Evolutionary conservation across 1,284 basidiomycete genomes (phyloP), one percentile per base, ranked within the genome.

Genomic region (Fomitopsis betulina): DNA sequence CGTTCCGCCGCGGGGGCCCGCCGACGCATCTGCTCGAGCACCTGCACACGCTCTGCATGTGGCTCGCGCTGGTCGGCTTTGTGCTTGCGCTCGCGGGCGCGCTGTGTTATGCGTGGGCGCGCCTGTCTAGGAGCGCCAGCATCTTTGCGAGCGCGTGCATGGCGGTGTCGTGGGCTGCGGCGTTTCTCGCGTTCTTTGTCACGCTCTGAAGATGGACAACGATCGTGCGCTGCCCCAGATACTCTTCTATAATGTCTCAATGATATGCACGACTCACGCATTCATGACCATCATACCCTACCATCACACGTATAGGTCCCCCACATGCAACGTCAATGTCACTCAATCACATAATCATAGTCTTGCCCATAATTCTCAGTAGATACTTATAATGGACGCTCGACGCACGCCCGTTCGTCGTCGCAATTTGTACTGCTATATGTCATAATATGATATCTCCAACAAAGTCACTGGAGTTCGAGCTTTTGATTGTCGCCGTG

Each of bases 41-140:
- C n/a, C 78, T 75, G 39, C 82, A 85, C 57, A 65, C 72, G n/a
- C 68, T 85, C 12, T 83, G 80, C 61, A 75, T 84, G 54, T 62
- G 73, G 58, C 68, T 81, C 15, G 71, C 83, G 9, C 69, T 74
- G 19, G 55, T 75, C 17, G 84, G 84, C 8, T 85, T 85, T 61
- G 64, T 75, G 2, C 71, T 85, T 15, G 78, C 77, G 1, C 67
- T 84, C 21, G 62, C 72, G n/a, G 84, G 84, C 0, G 79, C 83
- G 39, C 10, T 83, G 15, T 75, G 75, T 62, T 83, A 78, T 60
- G 72, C 78, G 5, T 85, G 83, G 84, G 73, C 75, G 9, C 65
- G 69, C 40, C 74, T 82, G 55, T 73, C 81, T 9, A 53, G 30
- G 7, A 73, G 73, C 56, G 78, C 79, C 4, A 72, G 76, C 43